A percentile compares a stretch with the other conserved stretches of the same genome.
These are phyloP conservation scores for Imleria badia DNA, from an alignment of 768 basidiomycete genomes.

Conservation along the genomic window DNA sequence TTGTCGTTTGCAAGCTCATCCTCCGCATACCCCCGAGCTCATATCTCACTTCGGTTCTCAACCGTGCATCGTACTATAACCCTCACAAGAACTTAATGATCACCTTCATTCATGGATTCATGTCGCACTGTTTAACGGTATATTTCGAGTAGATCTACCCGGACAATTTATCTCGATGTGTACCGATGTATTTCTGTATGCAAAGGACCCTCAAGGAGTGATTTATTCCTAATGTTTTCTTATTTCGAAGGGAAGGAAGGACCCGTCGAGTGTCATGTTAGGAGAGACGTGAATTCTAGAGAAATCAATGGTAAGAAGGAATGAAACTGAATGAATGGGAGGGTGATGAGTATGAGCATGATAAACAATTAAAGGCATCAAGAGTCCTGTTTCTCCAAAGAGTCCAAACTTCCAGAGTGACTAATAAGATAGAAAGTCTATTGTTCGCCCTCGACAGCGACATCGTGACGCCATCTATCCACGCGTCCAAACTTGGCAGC, in stretches of 20 bases:
- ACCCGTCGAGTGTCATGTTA: neutral
- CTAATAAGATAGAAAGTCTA: constrained; percentile 16
- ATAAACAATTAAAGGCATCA: constrained; percentile 9
- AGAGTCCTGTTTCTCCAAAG: constrained; percentile 9
- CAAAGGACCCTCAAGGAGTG: constrained; percentile 37
- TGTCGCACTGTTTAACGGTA: constrained; percentile 35
- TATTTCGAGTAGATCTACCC: constrained; percentile 37
- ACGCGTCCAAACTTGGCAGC: constrained; percentile 67
- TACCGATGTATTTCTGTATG: constrained; percentile 37
- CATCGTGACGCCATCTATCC: constrained; percentile 79
- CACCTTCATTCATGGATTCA: constrained; percentile 30
- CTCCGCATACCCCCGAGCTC: neutral
- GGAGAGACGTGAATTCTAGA: neutral
- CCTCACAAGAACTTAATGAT: constrained; percentile 26
- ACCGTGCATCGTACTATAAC: constrained; percentile 27
- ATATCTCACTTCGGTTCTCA: neutral
- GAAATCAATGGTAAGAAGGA: neutral
- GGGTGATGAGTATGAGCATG: neutral
- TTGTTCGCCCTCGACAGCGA: constrained; percentile 65
- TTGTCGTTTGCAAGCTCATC: constrained; percentile 14
- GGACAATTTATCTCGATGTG: constrained; percentile 32
- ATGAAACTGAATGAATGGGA: neutral
- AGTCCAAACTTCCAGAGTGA: constrained; percentile 10
- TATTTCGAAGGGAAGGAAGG: neutral
- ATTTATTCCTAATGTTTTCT: constrained; percentile 31